phyloP scores from a whole-genome alignment of 2,329 filamentous ascomycete species.

The Anisogramma anomala region DNA sequence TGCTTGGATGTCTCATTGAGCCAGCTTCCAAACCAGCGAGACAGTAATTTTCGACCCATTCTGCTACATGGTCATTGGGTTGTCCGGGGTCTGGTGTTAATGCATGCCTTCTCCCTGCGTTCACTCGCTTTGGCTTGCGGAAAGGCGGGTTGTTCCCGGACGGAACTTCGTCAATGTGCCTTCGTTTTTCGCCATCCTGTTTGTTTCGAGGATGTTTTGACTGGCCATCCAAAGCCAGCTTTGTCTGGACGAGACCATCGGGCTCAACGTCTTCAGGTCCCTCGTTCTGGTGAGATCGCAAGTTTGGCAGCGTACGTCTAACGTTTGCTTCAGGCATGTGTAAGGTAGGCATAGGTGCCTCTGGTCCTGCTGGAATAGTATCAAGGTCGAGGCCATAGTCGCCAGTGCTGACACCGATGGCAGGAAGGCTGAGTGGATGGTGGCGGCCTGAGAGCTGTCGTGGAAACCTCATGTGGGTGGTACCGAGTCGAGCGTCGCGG shows the following conservation, averaged over 20 bases:
- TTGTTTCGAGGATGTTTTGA: not conserved
- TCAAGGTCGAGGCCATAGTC: too few species aligned
- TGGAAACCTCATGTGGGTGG: not conserved
- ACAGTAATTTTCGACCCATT: not conserved
- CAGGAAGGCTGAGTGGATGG: not conserved
- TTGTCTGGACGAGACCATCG: slow-evolving; percentile 3
- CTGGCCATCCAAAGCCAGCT: not conserved
- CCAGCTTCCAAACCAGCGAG: not conserved
- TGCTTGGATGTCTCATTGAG: not conserved
- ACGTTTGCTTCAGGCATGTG: not conserved
- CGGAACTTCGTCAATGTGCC: slow-evolving; percentile 2
- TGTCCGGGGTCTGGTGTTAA: not conserved
- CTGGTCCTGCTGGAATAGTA: not conserved
- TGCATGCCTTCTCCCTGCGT: not conserved
- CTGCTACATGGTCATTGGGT: not conserved
- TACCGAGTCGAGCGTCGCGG: not conserved
- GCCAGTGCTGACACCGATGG: too few species aligned
- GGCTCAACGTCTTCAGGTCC: not conserved
- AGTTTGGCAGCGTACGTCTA: slow-evolving; percentile 1
- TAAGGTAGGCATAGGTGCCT: not conserved
- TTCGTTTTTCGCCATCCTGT: not conserved
- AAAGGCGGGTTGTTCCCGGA: slow-evolving; percentile 4
- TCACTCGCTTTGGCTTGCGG: slow-evolving; percentile 9
- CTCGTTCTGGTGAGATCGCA: not conserved
- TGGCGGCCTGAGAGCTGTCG: not conserved